A percentile compares a stretch with the other conserved stretches of the same genome.
These are phyloP conservation scores for Pseudopithomyces maydicus DNA, from an alignment of 2,329 filamentous ascomycete genomes.

Conservation along the genomic window DNA sequence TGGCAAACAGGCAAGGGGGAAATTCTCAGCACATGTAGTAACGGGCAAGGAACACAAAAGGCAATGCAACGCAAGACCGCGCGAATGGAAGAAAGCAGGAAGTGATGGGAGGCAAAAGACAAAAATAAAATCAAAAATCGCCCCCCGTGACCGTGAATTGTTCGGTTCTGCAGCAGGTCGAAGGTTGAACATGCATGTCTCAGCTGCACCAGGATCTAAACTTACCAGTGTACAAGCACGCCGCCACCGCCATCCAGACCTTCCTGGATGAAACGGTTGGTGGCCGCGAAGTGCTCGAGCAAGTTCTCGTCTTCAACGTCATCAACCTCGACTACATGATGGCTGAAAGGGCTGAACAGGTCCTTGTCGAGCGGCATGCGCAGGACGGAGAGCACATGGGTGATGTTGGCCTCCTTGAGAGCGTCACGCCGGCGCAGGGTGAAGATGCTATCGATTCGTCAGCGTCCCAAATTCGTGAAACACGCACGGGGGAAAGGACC, in stretches of 20 bases:
- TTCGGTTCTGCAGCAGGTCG: constrained; percentile 32
- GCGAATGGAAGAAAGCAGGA: constrained; percentile 17
- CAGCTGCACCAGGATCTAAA: constrained; percentile 44
- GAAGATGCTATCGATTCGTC: constrained; percentile 67
- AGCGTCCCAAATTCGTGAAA: constrained; percentile 22
- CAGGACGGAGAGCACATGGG: constrained; percentile 86
- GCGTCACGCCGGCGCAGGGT: constrained; percentile 73
- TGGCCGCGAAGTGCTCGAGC: constrained; percentile 76
- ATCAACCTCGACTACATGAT: constrained; percentile 82
- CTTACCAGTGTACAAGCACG: constrained; percentile 74
- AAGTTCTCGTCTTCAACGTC: constrained; percentile 91
- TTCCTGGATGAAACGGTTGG: constrained; percentile 81
- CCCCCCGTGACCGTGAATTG: constrained; percentile 29
- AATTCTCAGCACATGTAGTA: constrained; percentile 22
- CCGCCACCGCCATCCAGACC: constrained; percentile 67
- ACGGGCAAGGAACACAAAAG: constrained; percentile 15
- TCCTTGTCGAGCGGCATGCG: constrained; percentile 63
- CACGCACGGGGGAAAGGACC: constrained; percentile 20
- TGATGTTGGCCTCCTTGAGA: constrained; percentile 76
- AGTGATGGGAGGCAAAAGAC: constrained; percentile 6
- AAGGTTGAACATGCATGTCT: constrained; percentile 37
- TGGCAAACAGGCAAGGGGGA: constrained; percentile 44
- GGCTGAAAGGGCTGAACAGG: constrained; percentile 67
- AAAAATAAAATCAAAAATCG: constrained; percentile 8
- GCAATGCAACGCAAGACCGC: constrained; percentile 25